Evolutionary conservation across 2,329 filamentous ascomycete genomes (phyloP).

Genomic region (Ophiostoma triangulosporum): DNA sequence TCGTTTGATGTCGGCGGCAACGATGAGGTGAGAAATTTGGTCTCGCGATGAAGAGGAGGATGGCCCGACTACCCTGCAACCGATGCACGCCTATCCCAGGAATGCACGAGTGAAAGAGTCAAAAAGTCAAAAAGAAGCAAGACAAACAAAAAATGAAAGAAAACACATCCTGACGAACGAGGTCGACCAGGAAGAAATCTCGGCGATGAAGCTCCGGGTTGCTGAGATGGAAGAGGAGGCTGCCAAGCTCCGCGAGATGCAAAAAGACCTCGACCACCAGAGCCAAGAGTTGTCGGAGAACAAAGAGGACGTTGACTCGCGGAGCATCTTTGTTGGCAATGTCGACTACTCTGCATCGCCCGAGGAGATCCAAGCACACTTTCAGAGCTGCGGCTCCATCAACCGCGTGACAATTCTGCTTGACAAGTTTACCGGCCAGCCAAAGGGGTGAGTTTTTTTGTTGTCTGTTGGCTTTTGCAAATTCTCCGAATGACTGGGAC

Average conservation of each 20-base stretch:
- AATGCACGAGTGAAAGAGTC: background rate
- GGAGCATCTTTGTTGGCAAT: constrained; percentile 96
- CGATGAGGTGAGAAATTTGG: constrained; percentile 29
- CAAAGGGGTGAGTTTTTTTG: constrained; percentile 85
- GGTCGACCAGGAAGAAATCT: constrained; percentile 55
- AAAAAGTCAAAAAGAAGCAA: background rate
- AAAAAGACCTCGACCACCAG: constrained; percentile 72
- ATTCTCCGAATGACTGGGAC: background rate
- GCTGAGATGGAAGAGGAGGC: constrained; percentile 87
- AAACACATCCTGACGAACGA: constrained; percentile 12
- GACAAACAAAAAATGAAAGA: background rate
- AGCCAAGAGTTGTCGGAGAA: constrained; percentile 74
- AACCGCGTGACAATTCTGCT: constrained; percentile 95
- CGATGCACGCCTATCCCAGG: background rate
- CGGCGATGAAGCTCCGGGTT: constrained; percentile 73
- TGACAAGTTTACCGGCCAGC: constrained; percentile 97
- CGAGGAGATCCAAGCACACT: constrained; percentile 96
- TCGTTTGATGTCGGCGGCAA: constrained; percentile 30
- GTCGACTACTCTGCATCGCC: constrained; percentile 95
- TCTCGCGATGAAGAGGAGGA: constrained; percentile 11
- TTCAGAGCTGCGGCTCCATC: constrained; percentile 93
- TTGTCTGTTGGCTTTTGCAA: too few relatives aligned
- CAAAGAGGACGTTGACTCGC: constrained; percentile 88
- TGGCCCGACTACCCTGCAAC: background rate
- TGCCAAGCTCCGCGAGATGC: constrained; percentile 76